Conservation (phyloP, 192 early-diverging fungal genomes). For the Mortierella antarctica region DNA sequence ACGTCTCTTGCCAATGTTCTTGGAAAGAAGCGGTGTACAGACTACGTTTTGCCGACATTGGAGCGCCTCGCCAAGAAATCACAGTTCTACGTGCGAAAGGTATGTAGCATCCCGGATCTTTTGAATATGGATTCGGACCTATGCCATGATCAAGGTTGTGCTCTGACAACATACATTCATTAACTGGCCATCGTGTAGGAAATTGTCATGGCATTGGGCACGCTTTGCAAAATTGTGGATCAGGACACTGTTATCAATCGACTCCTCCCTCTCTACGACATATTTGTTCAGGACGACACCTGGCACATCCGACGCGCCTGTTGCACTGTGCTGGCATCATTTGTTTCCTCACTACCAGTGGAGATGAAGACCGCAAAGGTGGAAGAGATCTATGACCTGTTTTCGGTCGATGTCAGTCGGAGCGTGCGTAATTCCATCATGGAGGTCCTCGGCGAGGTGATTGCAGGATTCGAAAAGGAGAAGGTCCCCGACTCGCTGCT, state of each 20-base stretch:
- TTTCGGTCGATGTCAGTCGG: slow-evolving; percentile 60
- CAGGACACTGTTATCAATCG: slow-evolving; percentile 41
- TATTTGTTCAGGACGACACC: slow-evolving; percentile 60
- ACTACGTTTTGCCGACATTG: slow-evolving; percentile 62
- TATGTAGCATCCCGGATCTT: background rate
- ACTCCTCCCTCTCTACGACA: slow-evolving; percentile 62
- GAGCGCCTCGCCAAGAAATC: slow-evolving; percentile 55
- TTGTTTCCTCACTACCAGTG: slow-evolving; percentile 60
- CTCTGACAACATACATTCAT: background rate
- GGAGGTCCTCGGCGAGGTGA: slow-evolving; percentile 67
- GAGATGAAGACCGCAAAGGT: slow-evolving; percentile 58
- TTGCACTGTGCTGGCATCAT: slow-evolving; percentile 55
- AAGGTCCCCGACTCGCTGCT: slow-evolving; percentile 60
- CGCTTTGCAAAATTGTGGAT: slow-evolving; percentile 30
- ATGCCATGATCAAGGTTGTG: background rate
- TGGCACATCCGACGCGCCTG: slow-evolving; percentile 71
- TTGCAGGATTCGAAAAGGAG: slow-evolving; percentile 61
- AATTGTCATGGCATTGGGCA: slow-evolving; percentile 52
- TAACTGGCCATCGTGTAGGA: slow-evolving; percentile 16
- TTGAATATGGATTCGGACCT: background rate
- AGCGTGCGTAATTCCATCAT: slow-evolving; percentile 65
- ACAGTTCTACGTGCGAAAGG: slow-evolving; percentile 69
- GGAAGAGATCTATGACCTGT: slow-evolving; percentile 61
- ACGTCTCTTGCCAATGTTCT: slow-evolving; percentile 59
- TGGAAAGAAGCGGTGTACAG: slow-evolving; percentile 56